Evolutionary conservation across 495 filamentous ascomycete genomes (phyloP).

Genomic region (Bathelium albidoporum): DNA sequence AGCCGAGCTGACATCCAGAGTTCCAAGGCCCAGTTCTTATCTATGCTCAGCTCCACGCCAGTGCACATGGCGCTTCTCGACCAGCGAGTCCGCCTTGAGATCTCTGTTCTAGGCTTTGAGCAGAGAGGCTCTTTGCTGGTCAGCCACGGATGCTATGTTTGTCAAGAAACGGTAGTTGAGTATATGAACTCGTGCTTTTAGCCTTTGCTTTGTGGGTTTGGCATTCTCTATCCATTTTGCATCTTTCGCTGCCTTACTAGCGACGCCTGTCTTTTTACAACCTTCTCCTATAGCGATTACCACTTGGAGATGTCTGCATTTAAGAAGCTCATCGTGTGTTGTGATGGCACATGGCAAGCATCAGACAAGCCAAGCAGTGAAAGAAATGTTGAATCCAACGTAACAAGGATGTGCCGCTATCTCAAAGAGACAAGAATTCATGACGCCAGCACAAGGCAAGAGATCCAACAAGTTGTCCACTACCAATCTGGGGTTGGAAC

Average conservation of each 20-base stretch:
- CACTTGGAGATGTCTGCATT: not conserved
- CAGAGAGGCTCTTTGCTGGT: not conserved
- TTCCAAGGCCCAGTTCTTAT: not conserved
- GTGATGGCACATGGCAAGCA: slow-evolving; percentile 23
- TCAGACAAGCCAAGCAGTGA: not conserved
- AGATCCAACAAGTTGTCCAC: slow-evolving; percentile 23
- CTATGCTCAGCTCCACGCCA: not conserved
- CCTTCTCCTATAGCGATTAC: not conserved
- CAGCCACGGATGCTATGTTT: not conserved
- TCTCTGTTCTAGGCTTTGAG: not conserved
- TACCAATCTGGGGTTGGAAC: slow-evolving; percentile 27
- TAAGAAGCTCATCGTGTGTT: slow-evolving; percentile 30
- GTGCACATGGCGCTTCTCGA: not conserved
- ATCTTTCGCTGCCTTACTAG: not conserved
- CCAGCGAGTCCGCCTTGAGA: not conserved
- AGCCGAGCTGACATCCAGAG: not conserved
- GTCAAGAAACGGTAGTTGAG: not conserved
- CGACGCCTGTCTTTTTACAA: not conserved
- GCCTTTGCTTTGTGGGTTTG: not conserved
- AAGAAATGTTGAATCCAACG: not conserved
- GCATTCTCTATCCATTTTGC: not conserved
- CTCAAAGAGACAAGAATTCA: not conserved
- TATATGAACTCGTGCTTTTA: not conserved
- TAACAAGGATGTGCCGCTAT: not conserved
- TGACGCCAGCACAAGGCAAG: not conserved